Conservation (phyloP, 2,329 filamentous ascomycete genomes). For the Fusarium solani-melongenae region DNA sequence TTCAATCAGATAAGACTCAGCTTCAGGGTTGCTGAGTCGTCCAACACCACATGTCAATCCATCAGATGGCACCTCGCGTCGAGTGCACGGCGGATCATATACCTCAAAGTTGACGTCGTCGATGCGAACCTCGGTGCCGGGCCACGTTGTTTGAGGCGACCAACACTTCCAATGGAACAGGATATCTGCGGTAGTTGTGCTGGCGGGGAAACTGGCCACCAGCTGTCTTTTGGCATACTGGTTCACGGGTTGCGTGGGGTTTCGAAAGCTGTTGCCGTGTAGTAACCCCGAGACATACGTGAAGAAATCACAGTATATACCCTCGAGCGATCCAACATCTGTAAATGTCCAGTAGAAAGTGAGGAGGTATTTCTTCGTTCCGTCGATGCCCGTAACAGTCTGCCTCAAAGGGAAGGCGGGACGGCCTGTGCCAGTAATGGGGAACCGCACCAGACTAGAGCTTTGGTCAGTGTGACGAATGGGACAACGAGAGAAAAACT, state of each 20-base stretch:
- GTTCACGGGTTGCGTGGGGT: neutral
- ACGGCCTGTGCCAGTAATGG: neutral
- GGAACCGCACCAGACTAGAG: neutral
- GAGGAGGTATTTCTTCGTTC: neutral
- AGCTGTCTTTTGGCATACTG: neutral
- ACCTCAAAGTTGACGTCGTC: neutral
- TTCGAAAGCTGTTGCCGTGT: neutral
- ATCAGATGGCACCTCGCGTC: neutral
- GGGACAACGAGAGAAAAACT: neutral
- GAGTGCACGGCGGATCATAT: neutral
- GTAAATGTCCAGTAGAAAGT: neutral
- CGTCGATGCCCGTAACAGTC: neutral
- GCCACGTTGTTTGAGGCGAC: neutral
- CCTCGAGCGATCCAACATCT: neutral
- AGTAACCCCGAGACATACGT: neutral
- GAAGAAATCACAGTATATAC: neutral
- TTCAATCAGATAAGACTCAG: neutral
- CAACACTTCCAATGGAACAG: neutral
- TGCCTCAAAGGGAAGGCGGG: neutral
- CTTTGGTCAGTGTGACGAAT: neutral
- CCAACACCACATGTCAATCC: neutral
- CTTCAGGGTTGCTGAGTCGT: neutral
- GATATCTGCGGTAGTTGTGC: neutral
- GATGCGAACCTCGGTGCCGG: neutral
- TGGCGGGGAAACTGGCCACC: neutral